phyloP scores from a whole-genome alignment of 2,329 filamentous ascomycete species.

The Trematosphaeria pertusa region DNA sequence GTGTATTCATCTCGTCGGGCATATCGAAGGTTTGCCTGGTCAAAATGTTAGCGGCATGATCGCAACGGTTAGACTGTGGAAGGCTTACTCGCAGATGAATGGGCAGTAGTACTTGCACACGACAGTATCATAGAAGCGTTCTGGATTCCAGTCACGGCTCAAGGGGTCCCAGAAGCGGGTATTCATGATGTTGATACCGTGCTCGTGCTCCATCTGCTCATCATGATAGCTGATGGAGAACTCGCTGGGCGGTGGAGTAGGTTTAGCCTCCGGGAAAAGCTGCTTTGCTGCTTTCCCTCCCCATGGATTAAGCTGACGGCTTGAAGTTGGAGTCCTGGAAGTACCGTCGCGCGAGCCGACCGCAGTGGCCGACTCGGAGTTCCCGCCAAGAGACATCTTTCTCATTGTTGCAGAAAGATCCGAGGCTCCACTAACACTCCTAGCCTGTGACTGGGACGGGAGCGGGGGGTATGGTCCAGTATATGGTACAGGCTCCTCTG shows the following conservation, averaged over 20 bases:
- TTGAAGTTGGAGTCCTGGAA: conserved; percentile 3
- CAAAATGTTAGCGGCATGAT: too few relatives aligned
- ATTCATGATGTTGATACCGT: conserved; percentile 49
- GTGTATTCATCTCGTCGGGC: conserved; percentile 39
- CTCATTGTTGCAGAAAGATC: conserved; percentile 18
- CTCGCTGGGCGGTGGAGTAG: conserved; percentile 33
- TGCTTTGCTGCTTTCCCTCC: conserved; percentile 24
- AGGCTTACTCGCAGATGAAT: conserved; percentile 59
- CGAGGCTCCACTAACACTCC: neutral
- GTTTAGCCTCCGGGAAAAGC: conserved; percentile 47
- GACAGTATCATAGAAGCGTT: conserved; percentile 55
- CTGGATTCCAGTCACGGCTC: conserved; percentile 56
- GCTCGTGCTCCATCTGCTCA: conserved; percentile 28
- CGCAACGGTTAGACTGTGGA: too few relatives aligned
- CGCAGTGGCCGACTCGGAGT: conserved; percentile 16
- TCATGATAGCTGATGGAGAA: conserved; percentile 40
- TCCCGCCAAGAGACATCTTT: conserved; percentile 23
- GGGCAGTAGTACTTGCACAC: conserved; percentile 62
- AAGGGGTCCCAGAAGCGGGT: conserved; percentile 58
- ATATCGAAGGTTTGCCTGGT: conserved; percentile 36
- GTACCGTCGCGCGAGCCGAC: conserved; percentile 8
- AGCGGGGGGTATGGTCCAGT: conserved; percentile 30
- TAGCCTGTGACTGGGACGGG: conserved; percentile 13
- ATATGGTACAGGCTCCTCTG: conserved; percentile 3
- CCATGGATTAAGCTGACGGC: conserved; percentile 31